Evolutionary conservation across 495 filamentous ascomycete species (phyloP).

Genomic region (Hapsidospora chrysogenum): DNA sequence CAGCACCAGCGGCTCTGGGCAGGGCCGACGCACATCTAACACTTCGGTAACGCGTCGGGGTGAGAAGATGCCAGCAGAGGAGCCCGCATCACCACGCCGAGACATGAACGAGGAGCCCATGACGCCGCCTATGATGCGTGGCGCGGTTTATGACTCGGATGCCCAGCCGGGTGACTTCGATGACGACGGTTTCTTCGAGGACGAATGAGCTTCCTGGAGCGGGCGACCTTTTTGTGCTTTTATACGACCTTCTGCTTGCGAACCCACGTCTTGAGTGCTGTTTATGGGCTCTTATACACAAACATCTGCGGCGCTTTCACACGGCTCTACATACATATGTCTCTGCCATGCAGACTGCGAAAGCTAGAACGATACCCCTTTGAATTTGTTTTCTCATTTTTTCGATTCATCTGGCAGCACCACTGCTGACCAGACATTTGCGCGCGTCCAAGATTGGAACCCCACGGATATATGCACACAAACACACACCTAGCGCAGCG

Average conservation of each 20-base stretch:
- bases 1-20: constrained; percentile 22
- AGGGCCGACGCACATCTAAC: constrained; percentile 15
- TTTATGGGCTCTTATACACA: neutral
- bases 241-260: constrained; percentile 7
- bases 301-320: no score
- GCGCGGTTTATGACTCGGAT: constrained; percentile 55
- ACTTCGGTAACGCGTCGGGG: constrained; percentile 14
- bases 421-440: no score
- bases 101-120: constrained; percentile 25
- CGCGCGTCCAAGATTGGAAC: neutral
- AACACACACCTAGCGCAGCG: neutral
- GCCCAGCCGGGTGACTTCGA: constrained; percentile 41
- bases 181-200: constrained; percentile 39
- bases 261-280: neutral
- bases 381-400: neutral
- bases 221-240: no score
- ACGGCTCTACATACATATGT: no score
- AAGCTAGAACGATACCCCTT: constrained; percentile 2
- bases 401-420: no score
- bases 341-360: constrained; percentile 2
- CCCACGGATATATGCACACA: neutral
- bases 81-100: constrained; percentile 16
- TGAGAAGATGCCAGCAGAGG: constrained; percentile 18
- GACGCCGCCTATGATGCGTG: constrained; percentile 55
- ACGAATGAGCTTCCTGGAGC: constrained; percentile 20